Conservation (phyloP, 345 rosid genomes). For the Brassica juncea region DNA sequence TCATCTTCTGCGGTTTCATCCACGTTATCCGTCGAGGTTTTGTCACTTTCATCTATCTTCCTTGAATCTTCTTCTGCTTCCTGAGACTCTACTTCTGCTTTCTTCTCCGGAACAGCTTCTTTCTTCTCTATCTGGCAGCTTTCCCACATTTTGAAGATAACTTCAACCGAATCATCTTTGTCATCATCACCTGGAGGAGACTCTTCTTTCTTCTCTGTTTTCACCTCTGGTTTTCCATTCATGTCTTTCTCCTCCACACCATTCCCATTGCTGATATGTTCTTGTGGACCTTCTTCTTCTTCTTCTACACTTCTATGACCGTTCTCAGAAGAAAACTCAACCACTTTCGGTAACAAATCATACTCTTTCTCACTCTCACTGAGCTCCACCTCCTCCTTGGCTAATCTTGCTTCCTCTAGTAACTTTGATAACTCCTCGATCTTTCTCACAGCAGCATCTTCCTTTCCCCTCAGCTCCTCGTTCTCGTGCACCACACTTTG, state of each 20-base stretch:
- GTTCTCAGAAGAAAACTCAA: conserved; percentile 91
- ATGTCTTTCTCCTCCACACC: conserved; percentile 46
- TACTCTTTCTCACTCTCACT: conserved; percentile 90
- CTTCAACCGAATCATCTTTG: conserved; percentile 71
- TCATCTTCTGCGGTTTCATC: conserved; percentile 64
- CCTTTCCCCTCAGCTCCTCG: conserved; percentile 69
- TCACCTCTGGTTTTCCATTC: conserved; percentile 50
- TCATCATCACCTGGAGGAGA: conserved; percentile 31
- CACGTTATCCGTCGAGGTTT: conserved; percentile 54
- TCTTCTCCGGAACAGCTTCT: conserved; percentile 80
- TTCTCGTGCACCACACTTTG: conserved; percentile 67
- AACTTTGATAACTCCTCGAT: conserved; percentile 75
- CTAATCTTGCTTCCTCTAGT: conserved; percentile 71
- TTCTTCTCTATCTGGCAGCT: conserved; percentile 96
- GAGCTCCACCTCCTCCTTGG: conserved; percentile 73
- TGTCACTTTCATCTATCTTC: conserved; percentile 62
- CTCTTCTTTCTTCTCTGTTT: conserved; percentile 46
- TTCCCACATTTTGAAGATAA: conserved; percentile 94
- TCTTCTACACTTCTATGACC: conserved; percentile 61
- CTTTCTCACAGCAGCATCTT: conserved; percentile 58
- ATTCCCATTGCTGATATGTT: conserved; percentile 33
- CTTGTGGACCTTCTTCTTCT: conserved; percentile 42
- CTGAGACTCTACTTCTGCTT: conserved; percentile 65
- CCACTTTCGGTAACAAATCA: conserved; percentile 90
- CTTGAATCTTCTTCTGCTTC: conserved; percentile 74